Base-by-base conservation (phyloP, 306 rosid species). In the Macrotyloma uniflorum region DNA sequence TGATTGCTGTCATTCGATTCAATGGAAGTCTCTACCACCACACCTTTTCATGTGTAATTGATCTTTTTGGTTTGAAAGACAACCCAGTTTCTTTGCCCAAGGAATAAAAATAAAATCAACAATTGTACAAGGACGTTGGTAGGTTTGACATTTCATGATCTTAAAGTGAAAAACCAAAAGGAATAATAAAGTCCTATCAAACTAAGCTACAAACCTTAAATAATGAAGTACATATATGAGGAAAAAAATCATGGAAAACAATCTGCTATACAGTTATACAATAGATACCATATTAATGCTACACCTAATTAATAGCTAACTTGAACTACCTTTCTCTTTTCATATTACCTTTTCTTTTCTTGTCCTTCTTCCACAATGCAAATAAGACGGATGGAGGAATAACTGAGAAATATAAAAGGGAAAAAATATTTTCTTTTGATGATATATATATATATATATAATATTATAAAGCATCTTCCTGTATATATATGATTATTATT, bases 241-340 rank as follows among this genome's bases (percentile, higher is more conserved):
- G n/a, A 30, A 59, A 50, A 63, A 77, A 79, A 64, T 43, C 33
- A 36, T 58, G 55, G 10, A 75, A 35, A 74, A 79, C 88, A 78
- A 70, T 85, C 80, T 84, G 66, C 91, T 88, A 84, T 92, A 90
- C 92, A 88, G 55, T 87, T 92, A 32, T 69, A 86, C 88, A 87
- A 79, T 70, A 83, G 82, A 74, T 50, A 57, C 10, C 79, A 69
- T 76, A 33, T 38, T 38, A 82, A 79, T 50, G 65, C 63, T 75
- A 28, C 75, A 38, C 55, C 82, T 79, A 82, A 64, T 77, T 70
- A 79, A 58, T 73, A 36, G 36, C 59, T 69, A 74, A 42, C 67
- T 74, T 45, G 58, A 79, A 75, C 87, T 83, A 81, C 79, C 45
- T 46, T 86, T 72, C 76, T 83, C 74, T 77, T 71, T 67, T 61